These are phyloP conservation scores for Metschnikowia peoriensis DNA, from an alignment of 805 yeast species.

Conservation along the genomic window DNA sequence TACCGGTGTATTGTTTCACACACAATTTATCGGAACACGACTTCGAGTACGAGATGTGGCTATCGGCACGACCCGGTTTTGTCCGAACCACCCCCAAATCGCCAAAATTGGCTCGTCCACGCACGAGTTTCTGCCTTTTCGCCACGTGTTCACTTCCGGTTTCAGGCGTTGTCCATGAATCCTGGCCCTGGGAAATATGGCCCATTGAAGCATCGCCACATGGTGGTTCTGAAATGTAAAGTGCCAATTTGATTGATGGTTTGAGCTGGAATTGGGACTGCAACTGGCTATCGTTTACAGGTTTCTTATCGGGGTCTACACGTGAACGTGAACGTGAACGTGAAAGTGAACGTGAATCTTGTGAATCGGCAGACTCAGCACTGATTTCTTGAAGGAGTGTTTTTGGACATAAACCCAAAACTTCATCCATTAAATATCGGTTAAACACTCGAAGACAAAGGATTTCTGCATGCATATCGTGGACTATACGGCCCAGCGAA, in stretches of 20 bases:
- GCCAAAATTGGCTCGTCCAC: conserved; percentile 67
- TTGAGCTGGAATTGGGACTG: conserved; percentile 13
- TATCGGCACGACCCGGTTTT: conserved; percentile 88
- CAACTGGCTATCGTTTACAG: no score
- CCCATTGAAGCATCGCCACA: conserved; percentile 89
- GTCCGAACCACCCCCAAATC: conserved; percentile 72
- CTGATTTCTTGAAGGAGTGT: conserved; percentile 9
- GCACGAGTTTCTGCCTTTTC: conserved; percentile 17
- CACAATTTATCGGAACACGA: conserved; percentile 88
- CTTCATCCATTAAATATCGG: conserved; percentile 51
- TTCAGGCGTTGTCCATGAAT: conserved; percentile 21
- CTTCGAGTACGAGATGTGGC: conserved; percentile 68
- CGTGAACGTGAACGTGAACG: no score
- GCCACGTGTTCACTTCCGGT: conserved; percentile 4
- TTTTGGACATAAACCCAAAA: neutral
- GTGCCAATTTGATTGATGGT: conserved; percentile 41
- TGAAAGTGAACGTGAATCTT: no score
- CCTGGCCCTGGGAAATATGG: conserved; percentile 20
- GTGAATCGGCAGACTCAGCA: neutral
- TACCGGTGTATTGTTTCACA: conserved; percentile 56
- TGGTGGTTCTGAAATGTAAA: conserved; percentile 74
- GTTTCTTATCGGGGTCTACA: no score
- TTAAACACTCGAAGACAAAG: conserved; percentile 72
- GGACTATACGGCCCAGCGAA: conserved; percentile 62
- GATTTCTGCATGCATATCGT: conserved; percentile 91